These are phyloP conservation scores for Quercus parvula DNA, from an alignment of 306 rosid species.

Conservation along the genomic window DNA sequence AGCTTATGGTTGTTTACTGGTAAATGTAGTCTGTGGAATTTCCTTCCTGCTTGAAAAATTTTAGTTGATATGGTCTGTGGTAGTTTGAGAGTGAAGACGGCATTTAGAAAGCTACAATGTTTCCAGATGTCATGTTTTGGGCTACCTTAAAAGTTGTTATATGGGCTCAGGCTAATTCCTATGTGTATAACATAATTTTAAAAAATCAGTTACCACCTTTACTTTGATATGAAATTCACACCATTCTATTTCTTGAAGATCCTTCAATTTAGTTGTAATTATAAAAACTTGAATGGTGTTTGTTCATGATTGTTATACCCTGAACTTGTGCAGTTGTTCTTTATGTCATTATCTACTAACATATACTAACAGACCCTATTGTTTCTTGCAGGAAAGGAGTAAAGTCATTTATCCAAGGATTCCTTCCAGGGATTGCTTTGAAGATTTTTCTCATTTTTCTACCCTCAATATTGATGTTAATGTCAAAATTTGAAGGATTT, in stretches of 20 bases:
- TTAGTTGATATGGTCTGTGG: not conserved
- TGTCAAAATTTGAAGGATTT: constrained; percentile 95
- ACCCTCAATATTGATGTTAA: constrained; percentile 79
- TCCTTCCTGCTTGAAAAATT: not conserved
- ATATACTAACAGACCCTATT: constrained; percentile 1
- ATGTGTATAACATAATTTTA: not conserved
- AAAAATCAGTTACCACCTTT: not conserved
- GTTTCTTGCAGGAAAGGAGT: constrained; percentile 54
- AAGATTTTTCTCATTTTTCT: constrained; percentile 87
- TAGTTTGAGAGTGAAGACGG: not conserved
- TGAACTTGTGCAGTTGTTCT: not conserved
- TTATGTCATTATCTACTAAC: not conserved
- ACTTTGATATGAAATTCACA: not conserved
- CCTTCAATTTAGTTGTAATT: not conserved
- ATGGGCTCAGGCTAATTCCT: not conserved
- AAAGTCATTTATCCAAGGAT: constrained; percentile 86
- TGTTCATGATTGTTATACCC: not conserved
- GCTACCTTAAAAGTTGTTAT: not conserved
- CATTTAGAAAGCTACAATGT: not conserved
- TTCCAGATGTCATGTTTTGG: not conserved
- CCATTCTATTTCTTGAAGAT: not conserved
- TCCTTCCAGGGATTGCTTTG: constrained; percentile 96
- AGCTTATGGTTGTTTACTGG: not conserved
- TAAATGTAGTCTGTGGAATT: not conserved
- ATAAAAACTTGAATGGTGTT: not conserved